Evolutionary conservation across 306 rosid genomes (phyloP), one percentile per base, ranked within the genome.

Genomic region (Echinosophora koreensis): DNA sequence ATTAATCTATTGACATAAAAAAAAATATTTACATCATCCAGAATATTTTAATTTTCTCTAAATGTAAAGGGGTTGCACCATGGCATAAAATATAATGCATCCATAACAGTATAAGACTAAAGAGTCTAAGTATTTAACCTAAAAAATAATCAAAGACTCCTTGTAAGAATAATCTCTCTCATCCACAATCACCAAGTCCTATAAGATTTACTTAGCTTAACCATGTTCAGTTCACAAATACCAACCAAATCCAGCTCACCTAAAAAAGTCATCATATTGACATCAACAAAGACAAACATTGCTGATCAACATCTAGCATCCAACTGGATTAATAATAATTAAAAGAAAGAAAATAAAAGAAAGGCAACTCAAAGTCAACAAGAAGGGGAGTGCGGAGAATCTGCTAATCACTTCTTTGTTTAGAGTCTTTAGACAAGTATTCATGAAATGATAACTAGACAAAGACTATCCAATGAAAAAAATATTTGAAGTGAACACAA

Each of bases 171-270:
- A 30, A 60, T 32, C 14, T 32, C 44, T 32, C 35, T 32, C 44
- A 60, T 32, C n/a, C 44, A 61, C 47, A 34, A 61, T 34, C 28
- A 61, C 47, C 67, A 14, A 13, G 27, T 44, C 14, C 16, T 39
- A 73, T 73, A 42, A 73, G 77, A 51, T 39, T 67, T 39, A 44
- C 22, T 72, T 38, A 55, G 66, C 44, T 27, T 42, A 42, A 27
- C 13, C 52, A 14, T 4, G 17, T 22, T 57, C 46, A 61, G 3
- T 10, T 35, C 37, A 17, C 34, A 37, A 28, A 56, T 17, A 8
- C n/a, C 16, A 44, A 14, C 55, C 4, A 12, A 44, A 3, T 67
- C 35, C 44, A 14, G 42, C 66, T 18, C 18, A 60, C 8, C 65
- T 4, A 2, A 59, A 34, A 60, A 17, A 15, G 5, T 37, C 41